Evolutionary conservation across 169 alveolate genomes (phyloP), one percentile per base, ranked within the genome.

Genomic region (Besnoitia besnoiti): DNA sequence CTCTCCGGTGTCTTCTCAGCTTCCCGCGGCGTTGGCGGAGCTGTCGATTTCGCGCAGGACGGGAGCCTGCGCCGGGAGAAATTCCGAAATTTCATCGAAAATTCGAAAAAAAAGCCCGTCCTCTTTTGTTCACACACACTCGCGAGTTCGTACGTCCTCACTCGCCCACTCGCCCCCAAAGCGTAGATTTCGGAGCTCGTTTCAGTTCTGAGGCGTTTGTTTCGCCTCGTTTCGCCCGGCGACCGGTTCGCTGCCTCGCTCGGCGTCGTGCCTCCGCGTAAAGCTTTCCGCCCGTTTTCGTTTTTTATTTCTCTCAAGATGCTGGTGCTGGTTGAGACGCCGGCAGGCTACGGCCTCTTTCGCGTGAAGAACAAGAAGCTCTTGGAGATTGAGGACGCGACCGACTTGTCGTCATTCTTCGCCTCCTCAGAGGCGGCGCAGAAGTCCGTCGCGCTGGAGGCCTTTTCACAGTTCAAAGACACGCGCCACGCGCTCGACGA

Each of bases 341-440:
- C 99, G 33, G 99, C 99, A 39, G 99, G 99, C 55, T 98, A 98
- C 95, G 99, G 99, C 88, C 97, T 99, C 49, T 99, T 99, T 96
- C 96, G 97, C 95, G 97, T 99, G 46, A 95, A 97, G 90, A 98
- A 98, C 94, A 97, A 96, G 79, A 98, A 97, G 87, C 92, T 94
- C 90, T 61, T 92, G 91, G 89, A 95, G 79, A 92, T 93, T 50
- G 94, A 92, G 50, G 91, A 82, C 47, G 96, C 76, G 55, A 90
- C 87, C 79, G 89, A 33, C n/a, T 37, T 91, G 49, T 10, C 55
- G 33, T 61, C 61, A 42, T 27, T 40, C 50, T 85, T 73, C 40
- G 30, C 85, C 8, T 44, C 94, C 30, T 39, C 90, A 3, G 89
- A 79, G n/a, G 87, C 73, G 4, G 73, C 92, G n/a, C 77, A 76